Base-by-base conservation (phyloP, 2,329 filamentous ascomycete genomes). In the Ceratocystis colombiana region DNA sequence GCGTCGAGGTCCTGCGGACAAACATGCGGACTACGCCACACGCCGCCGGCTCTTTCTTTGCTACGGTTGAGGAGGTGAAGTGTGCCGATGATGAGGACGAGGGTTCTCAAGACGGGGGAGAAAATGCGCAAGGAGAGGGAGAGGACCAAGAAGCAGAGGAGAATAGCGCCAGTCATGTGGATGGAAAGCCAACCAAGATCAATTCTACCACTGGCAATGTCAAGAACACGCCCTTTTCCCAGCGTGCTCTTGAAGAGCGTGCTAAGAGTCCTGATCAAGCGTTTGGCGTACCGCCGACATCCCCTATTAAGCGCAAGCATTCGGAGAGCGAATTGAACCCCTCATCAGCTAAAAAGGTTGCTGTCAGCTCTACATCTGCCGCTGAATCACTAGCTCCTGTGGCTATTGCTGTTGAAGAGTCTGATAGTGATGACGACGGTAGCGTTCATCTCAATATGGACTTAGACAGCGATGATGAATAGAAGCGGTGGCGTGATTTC, bases 1-100 rank as follows among this genome's bases (percentile, higher is more conserved):
- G 81, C 17, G 83, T 94, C 1, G 92, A 96, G 75, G 81, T 88
- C 8, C 74, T 96, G 66, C 78, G 82, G 59, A 82, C 80, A 70
- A 84, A 83, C 69, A 76, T 90, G 25, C 77, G 81, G 7, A 75
- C 77, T 2, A 73, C 71, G 70, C 71, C 65, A 67, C 72, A 68
- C 57, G 69, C 69, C 25, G 69, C 70, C 63, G 69, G 71, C 28
- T 70, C 72, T 65, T 70, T 73, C 62, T 71, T 74, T 53, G 71
- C 71, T n/a, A 68, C 68, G 12, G 33, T 46, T 15, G 65, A 67
- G 12, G 53, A 66, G 61, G 33, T 61, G 48, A 57, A 69, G 61
- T 62, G 48, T 20, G 59, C 65, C 55, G 67, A 68, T 62, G 66
- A 69, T 7, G 68, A 69, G 1, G 69, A 66, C 2, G 68, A 68